Evolutionary conservation across 2,329 filamentous ascomycete species (phyloP).

Genomic region (Aaosphaeria arxii): DNA sequence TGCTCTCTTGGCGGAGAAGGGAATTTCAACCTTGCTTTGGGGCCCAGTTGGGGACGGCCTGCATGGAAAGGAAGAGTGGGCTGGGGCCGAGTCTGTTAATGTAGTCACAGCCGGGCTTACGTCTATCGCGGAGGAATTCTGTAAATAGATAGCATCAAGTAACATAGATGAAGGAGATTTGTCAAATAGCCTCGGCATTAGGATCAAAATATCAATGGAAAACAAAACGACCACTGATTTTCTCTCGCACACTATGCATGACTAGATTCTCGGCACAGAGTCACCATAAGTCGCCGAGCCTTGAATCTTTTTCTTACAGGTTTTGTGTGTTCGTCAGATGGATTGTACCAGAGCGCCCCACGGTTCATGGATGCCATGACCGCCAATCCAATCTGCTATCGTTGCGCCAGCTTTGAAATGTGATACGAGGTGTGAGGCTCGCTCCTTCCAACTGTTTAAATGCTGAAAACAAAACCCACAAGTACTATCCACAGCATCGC

Average conservation of each 20-base stretch:
- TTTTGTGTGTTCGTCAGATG: too few species aligned
- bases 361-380: neutral
- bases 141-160: neutral
- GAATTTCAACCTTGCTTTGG: constrained; percentile 48
- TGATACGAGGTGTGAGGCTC: neutral
- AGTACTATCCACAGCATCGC: neutral
- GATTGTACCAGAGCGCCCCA: neutral
- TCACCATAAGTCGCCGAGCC: too few species aligned
- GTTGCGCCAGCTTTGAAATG: neutral
- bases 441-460: neutral
- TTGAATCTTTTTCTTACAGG: too few species aligned
- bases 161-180: too few species aligned
- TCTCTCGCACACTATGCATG: too few species aligned
- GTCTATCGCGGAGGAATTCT: neutral
- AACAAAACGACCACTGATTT: too few species aligned
- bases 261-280: too few species aligned
- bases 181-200: too few species aligned
- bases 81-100: constrained; percentile 37
- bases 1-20: constrained; percentile 45
- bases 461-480: neutral
- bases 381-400: neutral
- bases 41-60: constrained; percentile 50
- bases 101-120: neutral
- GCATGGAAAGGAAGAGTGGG: constrained; percentile 52
- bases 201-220: too few species aligned